A percentile compares a stretch with the other conserved stretches of the same genome.
Conservation (phyloP, 345 rosid species). For the Populus pruinosa region DNA sequence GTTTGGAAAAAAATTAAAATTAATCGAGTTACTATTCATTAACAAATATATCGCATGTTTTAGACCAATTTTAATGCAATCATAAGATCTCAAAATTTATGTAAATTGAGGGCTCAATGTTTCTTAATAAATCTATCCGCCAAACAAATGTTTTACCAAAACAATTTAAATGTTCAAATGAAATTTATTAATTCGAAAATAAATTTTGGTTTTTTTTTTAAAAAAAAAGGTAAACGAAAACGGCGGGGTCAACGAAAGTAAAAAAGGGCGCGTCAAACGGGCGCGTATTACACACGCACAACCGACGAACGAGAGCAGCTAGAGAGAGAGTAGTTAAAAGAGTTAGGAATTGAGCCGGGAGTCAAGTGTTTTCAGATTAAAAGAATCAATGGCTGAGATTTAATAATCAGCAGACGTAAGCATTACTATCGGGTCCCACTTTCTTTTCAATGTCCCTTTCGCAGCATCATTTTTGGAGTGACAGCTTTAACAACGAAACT, state of each 20-base stretch:
- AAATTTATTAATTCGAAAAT: background rate
- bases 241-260: background rate
- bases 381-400: conserved; percentile 12
- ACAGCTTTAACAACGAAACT: conserved; percentile 21
- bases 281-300: background rate
- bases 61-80: too few species aligned
- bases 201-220: background rate
- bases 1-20: too few species aligned
- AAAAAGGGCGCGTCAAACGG: background rate
- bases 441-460: background rate
- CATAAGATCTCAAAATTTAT: too few species aligned
- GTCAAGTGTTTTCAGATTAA: background rate
- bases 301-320: background rate
- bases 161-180: background rate
- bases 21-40: too few species aligned
- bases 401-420: background rate
- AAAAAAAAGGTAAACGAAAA: background rate
- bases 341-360: conserved; percentile 16
- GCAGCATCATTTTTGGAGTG: background rate
- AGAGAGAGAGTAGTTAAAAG: background rate
- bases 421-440: background rate
- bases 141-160: background rate
- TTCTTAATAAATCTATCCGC: too few species aligned
- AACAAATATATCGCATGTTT: too few species aligned
- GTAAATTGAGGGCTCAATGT: too few species aligned